Conservation (phyloP, 208 protist species). For the Leishmania mexicana region DNA sequence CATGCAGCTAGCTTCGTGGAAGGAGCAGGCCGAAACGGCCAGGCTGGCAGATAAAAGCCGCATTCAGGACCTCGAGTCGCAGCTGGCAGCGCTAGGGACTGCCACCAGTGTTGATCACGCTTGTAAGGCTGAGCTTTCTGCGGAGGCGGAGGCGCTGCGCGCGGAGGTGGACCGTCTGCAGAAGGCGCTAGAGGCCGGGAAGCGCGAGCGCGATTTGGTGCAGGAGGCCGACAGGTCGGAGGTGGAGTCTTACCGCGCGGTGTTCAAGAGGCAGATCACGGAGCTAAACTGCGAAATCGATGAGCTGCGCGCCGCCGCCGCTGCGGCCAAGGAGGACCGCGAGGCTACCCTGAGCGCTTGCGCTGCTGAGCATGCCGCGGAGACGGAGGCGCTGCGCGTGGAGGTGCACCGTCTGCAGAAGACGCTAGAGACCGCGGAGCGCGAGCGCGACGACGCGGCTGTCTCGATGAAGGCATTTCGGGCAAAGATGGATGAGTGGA, state of each 20-base stretch:
- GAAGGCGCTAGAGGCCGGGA: slow-evolving; percentile 14
- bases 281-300: slow-evolving; percentile 24
- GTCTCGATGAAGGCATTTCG: background rate
- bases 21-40: slow-evolving; percentile 35
- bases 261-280: background rate
- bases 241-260: background rate
- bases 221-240: slow-evolving; percentile 5
- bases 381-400: slow-evolving; percentile 24
- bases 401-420: slow-evolving; percentile 29
- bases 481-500: background rate
- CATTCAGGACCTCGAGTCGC: slow-evolving; percentile 30
- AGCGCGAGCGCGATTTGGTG: slow-evolving; percentile 14
- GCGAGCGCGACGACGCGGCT: slow-evolving; percentile 10
- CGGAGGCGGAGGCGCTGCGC: slow-evolving; percentile 23
- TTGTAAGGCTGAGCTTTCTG: background rate
- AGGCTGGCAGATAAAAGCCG: slow-evolving; percentile 35
- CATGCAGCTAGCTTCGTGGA: slow-evolving; percentile 36
- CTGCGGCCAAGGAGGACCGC: slow-evolving; percentile 3
- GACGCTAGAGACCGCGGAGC: slow-evolving; percentile 8
- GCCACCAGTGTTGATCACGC: background rate
- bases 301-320: background rate
- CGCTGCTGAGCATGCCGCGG: background rate
- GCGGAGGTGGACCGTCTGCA: slow-evolving; percentile 30
- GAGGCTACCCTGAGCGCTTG: slow-evolving; percentile 4
- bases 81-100: slow-evolving; percentile 11